phyloP scores from a whole-genome alignment of 2,329 filamentous ascomycete species.

The Aspergillus melleus region DNA sequence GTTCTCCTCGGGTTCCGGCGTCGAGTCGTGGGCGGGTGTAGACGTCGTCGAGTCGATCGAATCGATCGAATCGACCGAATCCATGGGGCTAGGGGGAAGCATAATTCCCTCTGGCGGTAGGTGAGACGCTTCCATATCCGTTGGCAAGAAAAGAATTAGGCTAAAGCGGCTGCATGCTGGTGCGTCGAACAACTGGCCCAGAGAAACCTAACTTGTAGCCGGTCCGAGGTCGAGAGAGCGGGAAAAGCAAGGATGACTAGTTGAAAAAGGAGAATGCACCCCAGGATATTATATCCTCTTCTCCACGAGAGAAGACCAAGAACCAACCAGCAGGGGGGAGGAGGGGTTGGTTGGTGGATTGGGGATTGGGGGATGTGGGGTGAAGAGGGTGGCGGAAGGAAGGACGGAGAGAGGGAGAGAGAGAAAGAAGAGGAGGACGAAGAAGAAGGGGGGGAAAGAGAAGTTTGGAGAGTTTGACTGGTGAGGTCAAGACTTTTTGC shows the following conservation, averaged over 20 bases:
- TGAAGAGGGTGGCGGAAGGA: background rate
- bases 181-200: constrained; percentile 7
- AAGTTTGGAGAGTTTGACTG: constrained; percentile 7
- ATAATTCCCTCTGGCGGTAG: constrained; percentile 22
- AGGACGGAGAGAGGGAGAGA: background rate
- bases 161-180: constrained; percentile 21
- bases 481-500: constrained; percentile 14
- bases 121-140: constrained; percentile 23
- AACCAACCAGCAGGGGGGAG: background rate
- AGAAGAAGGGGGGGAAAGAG: background rate
- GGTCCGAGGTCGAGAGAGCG: background rate
- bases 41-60: constrained; percentile 19
- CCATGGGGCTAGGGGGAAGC: constrained; percentile 22
- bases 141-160: constrained; percentile 11
- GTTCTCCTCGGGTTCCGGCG: constrained; percentile 28
- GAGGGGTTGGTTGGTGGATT: background rate
- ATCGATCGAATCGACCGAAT: constrained; percentile 20
- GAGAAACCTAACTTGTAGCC: constrained; percentile 5
- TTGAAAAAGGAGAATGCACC: background rate
- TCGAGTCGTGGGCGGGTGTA: constrained; percentile 6
- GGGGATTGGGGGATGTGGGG: background rate
- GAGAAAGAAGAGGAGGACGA: constrained; percentile 3
- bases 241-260: background rate
- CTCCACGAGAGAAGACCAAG: background rate
- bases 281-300: background rate